These are phyloP conservation scores for Colletotrichum lentis DNA, from an alignment of 2,329 filamentous ascomycete genomes.

Conservation along the genomic window DNA sequence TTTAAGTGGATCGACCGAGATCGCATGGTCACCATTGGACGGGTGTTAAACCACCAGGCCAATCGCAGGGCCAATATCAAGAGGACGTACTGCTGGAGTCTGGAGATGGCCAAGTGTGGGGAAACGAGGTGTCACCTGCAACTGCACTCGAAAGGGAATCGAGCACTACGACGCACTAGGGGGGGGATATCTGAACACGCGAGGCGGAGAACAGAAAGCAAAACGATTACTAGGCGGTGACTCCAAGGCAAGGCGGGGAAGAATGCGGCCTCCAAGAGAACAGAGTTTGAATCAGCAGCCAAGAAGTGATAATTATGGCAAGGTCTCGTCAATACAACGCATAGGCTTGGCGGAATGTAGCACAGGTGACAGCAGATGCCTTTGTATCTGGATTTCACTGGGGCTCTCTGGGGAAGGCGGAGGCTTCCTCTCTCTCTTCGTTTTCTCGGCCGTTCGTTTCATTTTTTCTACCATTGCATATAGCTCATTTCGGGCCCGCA, in stretches of 20 bases:
- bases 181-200: background rate
- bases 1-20: constrained; percentile 1
- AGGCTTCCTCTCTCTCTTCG: no score
- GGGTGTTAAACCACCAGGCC: background rate
- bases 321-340: constrained; percentile 8
- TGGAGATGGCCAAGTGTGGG: constrained; percentile 25
- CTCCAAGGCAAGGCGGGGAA: background rate
- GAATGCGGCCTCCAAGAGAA: background rate
- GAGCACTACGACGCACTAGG: no score
- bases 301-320: constrained; percentile 7
- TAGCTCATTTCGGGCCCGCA: no score
- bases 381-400: background rate
- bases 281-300: constrained; percentile 12
- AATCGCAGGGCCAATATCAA: constrained; percentile 3
- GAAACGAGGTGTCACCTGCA: constrained; percentile 15
- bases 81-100: background rate
- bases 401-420: no score
- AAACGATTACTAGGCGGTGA: background rate
- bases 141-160: background rate
- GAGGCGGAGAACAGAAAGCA: background rate
- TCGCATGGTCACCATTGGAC: constrained; percentile 23
- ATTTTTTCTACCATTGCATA: no score
- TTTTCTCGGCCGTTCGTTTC: no score
- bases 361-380: background rate
- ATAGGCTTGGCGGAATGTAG: constrained; percentile 12